Conservation (phyloP, 441 rosid species). For the Eutrema salsugineum region DNA sequence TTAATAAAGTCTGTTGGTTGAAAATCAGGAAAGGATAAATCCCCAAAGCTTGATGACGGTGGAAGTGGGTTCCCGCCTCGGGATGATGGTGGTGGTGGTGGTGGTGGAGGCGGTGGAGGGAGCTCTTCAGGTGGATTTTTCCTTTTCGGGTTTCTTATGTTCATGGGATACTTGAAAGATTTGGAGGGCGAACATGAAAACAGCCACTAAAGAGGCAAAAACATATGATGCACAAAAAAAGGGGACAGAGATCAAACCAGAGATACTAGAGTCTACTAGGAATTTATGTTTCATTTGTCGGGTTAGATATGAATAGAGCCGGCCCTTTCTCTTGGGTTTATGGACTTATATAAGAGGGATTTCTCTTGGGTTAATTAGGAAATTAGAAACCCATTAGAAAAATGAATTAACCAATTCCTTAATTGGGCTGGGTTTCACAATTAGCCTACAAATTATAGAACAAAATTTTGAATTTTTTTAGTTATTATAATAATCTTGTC, state of each 20-base stretch:
- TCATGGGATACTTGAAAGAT: constrained; percentile 78
- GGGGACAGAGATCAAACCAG: not conserved
- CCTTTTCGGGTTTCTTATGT: constrained; percentile 78
- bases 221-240: constrained; percentile 1
- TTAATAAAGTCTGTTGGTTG: constrained; percentile 5
- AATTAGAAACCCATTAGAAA: too few relatives aligned
- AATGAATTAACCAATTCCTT: too few relatives aligned
- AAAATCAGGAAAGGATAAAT: constrained; percentile 48
- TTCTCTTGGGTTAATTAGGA: too few relatives aligned
- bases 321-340: too few relatives aligned
- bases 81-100: constrained; percentile 71
- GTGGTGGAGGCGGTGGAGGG: constrained; percentile 82
- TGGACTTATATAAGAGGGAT: too few relatives aligned
- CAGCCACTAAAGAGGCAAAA: not conserved
- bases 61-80: constrained; percentile 71
- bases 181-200: constrained; percentile 48
- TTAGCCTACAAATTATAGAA: too few relatives aligned
- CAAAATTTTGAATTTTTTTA: too few relatives aligned
- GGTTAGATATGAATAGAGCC: too few relatives aligned
- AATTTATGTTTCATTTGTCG: not conserved
- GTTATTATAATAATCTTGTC: too few relatives aligned
- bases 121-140: constrained; percentile 84
- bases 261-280: not conserved
- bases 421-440: too few relatives aligned
- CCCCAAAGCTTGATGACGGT: constrained; percentile 69